Base-by-base conservation (phyloP, 495 filamentous ascomycete genomes). In the Chaetomium cochliodes region DNA sequence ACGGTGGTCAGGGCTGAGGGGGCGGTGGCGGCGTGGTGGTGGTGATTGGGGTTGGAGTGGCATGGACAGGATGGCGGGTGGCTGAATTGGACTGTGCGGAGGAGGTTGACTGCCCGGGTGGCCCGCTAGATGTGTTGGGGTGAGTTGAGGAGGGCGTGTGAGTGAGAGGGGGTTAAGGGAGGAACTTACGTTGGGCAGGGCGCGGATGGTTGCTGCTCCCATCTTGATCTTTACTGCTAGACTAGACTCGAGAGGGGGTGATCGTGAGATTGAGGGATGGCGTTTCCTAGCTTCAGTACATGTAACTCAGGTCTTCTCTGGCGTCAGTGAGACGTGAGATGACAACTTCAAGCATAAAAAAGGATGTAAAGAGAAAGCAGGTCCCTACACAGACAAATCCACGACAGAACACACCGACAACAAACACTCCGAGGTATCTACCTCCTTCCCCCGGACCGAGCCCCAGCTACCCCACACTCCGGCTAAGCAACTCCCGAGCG, bases 21-120 rank as follows among this genome's bases (percentile, higher is more conserved):
- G 16, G 46, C 8, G 41, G 15, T 4, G 53, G 83, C 73, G 76
- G 74, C 65, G 67, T 88, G 83, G 69, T 90, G 85, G 64, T 91
- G 87, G 69, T 91, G 86, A 28, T 80, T 82, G 44, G 92, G 90
- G 74, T 92, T 96, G 37, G 88, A 87, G 73, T 98, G 94, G 78
- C 96, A 98, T 3, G 96, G 94, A 68, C 96, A 98, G 13, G 82
- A 86, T 6, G 92, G 92, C 1, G 92, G 92, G 75, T 96, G 93
- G 0, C 90, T 88, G 75, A 88, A 96, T 77, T 97, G 92, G 16
- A 98, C 83, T 41, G 94, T 91, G 58, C 91, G 87, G 59, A 98
- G 86, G 58, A 98, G 86, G 70, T 85, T 90, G 66, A 87, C 74
- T n/a, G 94, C 93, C 67, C 89, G 80, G 52, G 84, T 80, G 61